Percentiles rank a stretch among this genome's conserved stretches.
phyloP scores from a whole-genome alignment of 1,284 basidiomycete species.

The Rhodotorula glutinis region DNA sequence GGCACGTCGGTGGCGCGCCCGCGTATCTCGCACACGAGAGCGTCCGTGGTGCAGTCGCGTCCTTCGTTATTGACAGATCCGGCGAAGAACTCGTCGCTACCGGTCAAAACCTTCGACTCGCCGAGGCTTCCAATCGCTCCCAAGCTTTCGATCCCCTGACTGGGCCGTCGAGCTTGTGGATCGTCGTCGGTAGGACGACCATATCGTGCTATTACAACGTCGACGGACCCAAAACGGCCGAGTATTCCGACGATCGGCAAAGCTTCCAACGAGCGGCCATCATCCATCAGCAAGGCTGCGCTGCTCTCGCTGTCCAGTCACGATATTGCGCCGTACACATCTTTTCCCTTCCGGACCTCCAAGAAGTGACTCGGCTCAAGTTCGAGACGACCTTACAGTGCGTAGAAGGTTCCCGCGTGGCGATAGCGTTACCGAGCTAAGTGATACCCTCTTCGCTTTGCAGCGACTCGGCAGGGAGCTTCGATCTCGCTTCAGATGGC shows the following conservation, averaged over 20 bases:
- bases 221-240: conserved; percentile 44
- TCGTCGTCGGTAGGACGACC: conserved; percentile 47
- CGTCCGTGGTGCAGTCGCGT: conserved; percentile 16
- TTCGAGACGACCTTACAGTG: conserved; percentile 36
- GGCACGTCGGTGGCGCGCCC: conserved; percentile 22
- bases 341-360: conserved; percentile 32
- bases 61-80: conserved; percentile 32
- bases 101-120: conserved; percentile 42
- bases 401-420: not conserved
- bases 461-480: conserved; percentile 26
- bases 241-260: conserved; percentile 25
- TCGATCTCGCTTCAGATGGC: conserved; percentile 29
- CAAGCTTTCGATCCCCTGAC: conserved; percentile 44
- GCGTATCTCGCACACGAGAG: conserved; percentile 27
- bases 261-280: conserved; percentile 23
- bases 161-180: conserved; percentile 51
- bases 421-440: not conserved
- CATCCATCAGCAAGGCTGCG: conserved; percentile 20
- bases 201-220: conserved; percentile 50
- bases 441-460: no score
- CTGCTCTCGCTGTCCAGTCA: conserved; percentile 30
- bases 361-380: conserved; percentile 21
- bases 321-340: conserved; percentile 23
- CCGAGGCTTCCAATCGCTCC: conserved; percentile 30
- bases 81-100: conserved; percentile 26